These are phyloP conservation scores for Hypericum perforatum DNA, from an alignment of 345 rosid genomes.

Conservation along the genomic window DNA sequence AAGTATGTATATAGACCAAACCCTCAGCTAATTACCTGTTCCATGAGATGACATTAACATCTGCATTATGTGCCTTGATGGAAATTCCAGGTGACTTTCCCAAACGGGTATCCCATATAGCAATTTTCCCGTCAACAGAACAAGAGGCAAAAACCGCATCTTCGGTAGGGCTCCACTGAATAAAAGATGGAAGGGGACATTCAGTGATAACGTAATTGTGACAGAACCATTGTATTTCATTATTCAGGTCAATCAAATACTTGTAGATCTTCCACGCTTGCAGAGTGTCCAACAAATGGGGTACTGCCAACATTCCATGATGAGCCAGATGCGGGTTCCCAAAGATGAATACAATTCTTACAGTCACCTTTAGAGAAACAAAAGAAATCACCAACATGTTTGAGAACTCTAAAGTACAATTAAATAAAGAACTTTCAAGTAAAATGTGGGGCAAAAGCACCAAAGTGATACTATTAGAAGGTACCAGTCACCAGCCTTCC, in stretches of 20 bases:
- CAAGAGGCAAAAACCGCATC: slow-evolving; percentile 69
- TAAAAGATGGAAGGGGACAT: slow-evolving; percentile 7
- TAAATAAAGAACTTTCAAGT: not conserved
- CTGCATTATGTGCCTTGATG: slow-evolving; percentile 83
- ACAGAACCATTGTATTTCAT: slow-evolving; percentile 1
- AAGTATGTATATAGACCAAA: too few relatives aligned
- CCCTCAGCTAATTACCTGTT: slow-evolving; percentile 15
- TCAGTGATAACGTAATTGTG: not conserved
- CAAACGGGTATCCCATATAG: slow-evolving; percentile 74
- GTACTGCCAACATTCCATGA: slow-evolving; percentile 71
- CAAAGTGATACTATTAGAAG: not conserved
- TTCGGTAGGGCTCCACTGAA: slow-evolving; percentile 97
- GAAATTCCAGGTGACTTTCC: slow-evolving; percentile 58
- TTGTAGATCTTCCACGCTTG: slow-evolving; percentile 90
- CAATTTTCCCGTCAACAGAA: slow-evolving; percentile 74
- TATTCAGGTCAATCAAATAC: slow-evolving; percentile 20
- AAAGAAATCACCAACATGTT: slow-evolving; percentile 5
- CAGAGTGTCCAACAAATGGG: slow-evolving; percentile 69
- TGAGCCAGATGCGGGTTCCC: slow-evolving; percentile 77
- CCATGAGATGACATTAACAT: slow-evolving; percentile 97
- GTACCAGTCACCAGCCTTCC: slow-evolving; percentile 90
- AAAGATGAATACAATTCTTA: slow-evolving; percentile 66
- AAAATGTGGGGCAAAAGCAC: not conserved
- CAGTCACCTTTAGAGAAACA: slow-evolving; percentile 55
- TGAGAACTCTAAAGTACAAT: slow-evolving; percentile 4